Evolutionary conservation across 495 filamentous ascomycete species (phyloP).

Genomic region (Penicillium malachiteum): DNA sequence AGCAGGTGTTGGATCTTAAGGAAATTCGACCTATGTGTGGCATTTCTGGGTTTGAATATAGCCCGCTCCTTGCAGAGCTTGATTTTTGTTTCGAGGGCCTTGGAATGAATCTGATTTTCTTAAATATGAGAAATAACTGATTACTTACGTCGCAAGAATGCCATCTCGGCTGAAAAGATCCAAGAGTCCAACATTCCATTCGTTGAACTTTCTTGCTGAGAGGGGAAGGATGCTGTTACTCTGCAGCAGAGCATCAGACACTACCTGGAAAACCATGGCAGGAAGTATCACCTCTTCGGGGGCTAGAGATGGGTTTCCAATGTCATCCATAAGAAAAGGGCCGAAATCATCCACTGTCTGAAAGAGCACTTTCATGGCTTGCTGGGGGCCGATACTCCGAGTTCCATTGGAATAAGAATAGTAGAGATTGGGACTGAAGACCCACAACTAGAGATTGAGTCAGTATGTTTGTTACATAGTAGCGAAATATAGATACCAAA

Average conservation of each 20-base stretch:
- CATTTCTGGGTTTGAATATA: not conserved
- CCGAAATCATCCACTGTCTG: conserved; percentile 51
- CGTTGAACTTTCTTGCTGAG: conserved; percentile 55
- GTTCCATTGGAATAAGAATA: conserved; percentile 54
- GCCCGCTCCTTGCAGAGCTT: not conserved
- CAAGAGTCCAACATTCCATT: conserved; percentile 68
- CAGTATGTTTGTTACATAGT: conserved; percentile 35
- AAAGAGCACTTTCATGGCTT: conserved; percentile 70
- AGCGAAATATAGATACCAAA: conserved; percentile 37
- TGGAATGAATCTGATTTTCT: too few species aligned
- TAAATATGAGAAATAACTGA: too few species aligned
- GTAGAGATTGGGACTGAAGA: conserved; percentile 66
- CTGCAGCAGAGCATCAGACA: conserved; percentile 41
- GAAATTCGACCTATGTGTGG: not conserved
- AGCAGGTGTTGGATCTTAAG: not conserved
- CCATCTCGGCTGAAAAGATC: conserved; percentile 32
- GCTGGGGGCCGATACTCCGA: conserved; percentile 32
- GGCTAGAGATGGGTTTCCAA: conserved; percentile 45
- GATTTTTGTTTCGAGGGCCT: too few species aligned
- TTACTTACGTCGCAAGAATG: not conserved
- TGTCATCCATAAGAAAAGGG: conserved; percentile 49
- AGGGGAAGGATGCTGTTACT: conserved; percentile 57
- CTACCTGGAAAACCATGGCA: conserved; percentile 38
- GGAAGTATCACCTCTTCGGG: conserved; percentile 68
- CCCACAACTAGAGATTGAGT: conserved; percentile 53